A percentile compares a stretch with the other conserved stretches of the same genome.
These are phyloP conservation scores for Myotisia sp. DNA, from an alignment of 2,329 filamentous ascomycete species.

Conservation along the genomic window DNA sequence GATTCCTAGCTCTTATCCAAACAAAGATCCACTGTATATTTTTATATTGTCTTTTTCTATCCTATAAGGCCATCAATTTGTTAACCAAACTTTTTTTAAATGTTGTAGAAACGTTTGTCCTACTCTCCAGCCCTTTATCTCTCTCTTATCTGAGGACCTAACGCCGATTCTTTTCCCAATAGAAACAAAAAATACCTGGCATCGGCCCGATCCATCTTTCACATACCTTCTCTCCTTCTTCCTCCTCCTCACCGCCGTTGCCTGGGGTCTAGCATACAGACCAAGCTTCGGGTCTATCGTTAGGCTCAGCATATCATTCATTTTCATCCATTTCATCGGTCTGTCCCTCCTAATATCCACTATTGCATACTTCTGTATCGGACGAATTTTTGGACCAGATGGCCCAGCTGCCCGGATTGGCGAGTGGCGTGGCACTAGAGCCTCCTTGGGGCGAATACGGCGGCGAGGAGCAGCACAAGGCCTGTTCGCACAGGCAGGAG, in stretches of 20 bases:
- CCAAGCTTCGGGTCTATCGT: constrained; percentile 34
- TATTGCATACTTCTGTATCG: constrained; percentile 50
- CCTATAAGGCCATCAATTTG: not conserved
- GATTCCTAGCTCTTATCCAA: not conserved
- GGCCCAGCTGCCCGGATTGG: constrained; percentile 23
- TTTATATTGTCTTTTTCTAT: not conserved
- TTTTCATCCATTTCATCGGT: constrained; percentile 47
- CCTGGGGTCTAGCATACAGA: constrained; percentile 45
- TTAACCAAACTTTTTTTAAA: not conserved
- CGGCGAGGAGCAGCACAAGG: constrained; percentile 35
- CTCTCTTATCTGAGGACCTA: constrained; percentile 9
- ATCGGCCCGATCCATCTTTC: constrained; percentile 54
- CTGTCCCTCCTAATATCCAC: constrained; percentile 46
- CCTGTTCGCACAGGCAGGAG: constrained; percentile 42
- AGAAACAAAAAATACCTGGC: constrained; percentile 59
- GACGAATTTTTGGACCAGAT: constrained; percentile 45
- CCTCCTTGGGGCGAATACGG: constrained; percentile 10
- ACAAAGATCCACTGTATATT: too few relatives aligned
- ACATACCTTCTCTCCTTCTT: constrained; percentile 56
- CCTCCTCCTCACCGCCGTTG: constrained; percentile 40
- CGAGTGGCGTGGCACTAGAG: constrained; percentile 20
- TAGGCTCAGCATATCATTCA: constrained; percentile 35
- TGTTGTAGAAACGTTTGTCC: constrained; percentile 16
- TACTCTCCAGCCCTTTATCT: not conserved
- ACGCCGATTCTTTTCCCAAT: too few relatives aligned